Evolutionary conservation across 1,139 yeast genomes (phyloP).

Genomic region (Yamadazyma spencermartinsiae): DNA sequence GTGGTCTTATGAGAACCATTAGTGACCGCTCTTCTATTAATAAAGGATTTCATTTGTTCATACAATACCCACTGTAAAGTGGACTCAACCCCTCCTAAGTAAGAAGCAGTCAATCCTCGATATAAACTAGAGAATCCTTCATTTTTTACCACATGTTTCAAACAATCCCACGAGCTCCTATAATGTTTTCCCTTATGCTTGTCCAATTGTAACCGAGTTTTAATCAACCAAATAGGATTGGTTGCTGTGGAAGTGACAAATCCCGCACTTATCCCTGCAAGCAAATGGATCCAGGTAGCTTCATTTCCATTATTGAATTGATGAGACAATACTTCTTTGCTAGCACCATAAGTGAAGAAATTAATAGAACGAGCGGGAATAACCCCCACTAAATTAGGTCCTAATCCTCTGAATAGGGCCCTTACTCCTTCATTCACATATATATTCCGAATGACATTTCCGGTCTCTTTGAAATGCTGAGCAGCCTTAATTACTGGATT

Average conservation of each 20-base stretch:
- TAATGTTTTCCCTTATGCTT: constrained; percentile 65
- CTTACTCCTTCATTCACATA: constrained; percentile 76
- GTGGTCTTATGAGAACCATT: constrained; percentile 44
- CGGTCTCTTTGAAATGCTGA: constrained; percentile 82
- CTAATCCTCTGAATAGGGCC: constrained; percentile 90
- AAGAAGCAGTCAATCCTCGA: constrained; percentile 89
- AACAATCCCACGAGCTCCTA: constrained; percentile 84
- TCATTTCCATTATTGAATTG: constrained; percentile 73
- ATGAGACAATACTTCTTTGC: constrained; percentile 70
- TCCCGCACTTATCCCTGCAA: constrained; percentile 93
- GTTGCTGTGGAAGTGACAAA: constrained; percentile 96
- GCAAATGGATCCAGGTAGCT: constrained; percentile 80
- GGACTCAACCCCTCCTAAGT: constrained; percentile 90
- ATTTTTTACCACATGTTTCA: constrained; percentile 61
- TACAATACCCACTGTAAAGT: constrained; percentile 96
- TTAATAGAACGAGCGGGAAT: constrained; percentile 97
- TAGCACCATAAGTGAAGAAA: constrained; percentile 92
- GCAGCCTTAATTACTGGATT: constrained; percentile 46
- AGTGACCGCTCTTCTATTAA: constrained; percentile 57
- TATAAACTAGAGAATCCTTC: constrained; percentile 86
- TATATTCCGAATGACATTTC: constrained; percentile 66
- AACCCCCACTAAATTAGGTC: constrained; percentile 97
- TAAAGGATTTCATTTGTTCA: constrained; percentile 85
- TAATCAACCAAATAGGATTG: constrained; percentile 98
- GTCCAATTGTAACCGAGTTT: constrained; percentile 91